These are phyloP conservation scores for Penicillium malachiteum DNA, from an alignment of 495 filamentous ascomycete species.

Conservation along the genomic window DNA sequence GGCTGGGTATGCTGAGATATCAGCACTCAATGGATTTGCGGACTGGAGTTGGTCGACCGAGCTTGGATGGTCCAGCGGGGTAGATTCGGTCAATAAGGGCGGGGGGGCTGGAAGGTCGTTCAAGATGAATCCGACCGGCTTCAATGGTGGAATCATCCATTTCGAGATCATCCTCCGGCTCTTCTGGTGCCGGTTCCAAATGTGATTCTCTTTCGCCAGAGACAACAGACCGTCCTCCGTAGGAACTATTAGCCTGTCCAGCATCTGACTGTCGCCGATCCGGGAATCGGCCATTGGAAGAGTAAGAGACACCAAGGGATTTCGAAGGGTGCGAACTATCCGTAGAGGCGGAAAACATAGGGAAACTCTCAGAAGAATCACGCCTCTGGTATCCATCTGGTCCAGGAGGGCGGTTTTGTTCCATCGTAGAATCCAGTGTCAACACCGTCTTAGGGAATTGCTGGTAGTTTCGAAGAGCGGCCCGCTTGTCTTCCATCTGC, in stretches of 20 bases:
- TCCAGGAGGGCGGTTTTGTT: slow-evolving; percentile 32
- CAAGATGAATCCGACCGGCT: slow-evolving; percentile 31
- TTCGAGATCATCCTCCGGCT: slow-evolving; percentile 18
- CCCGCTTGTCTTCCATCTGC: slow-evolving; percentile 42
- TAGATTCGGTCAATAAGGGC: slow-evolving; percentile 38
- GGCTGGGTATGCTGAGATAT: slow-evolving; percentile 4
- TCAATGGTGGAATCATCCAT: slow-evolving; percentile 26
- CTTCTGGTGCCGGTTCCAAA: slow-evolving; percentile 26
- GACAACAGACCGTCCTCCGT: slow-evolving; percentile 5
- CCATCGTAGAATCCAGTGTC: slow-evolving; percentile 39
- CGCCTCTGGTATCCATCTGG: slow-evolving; percentile 54
- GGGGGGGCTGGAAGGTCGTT: slow-evolving; percentile 44
- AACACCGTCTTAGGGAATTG: slow-evolving; percentile 44
- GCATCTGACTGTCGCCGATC: slow-evolving; percentile 14
- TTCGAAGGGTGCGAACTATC: slow-evolving; percentile 54
- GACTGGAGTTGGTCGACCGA: slow-evolving; percentile 8
- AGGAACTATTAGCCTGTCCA: slow-evolving; percentile 15
- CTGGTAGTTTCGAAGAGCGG: slow-evolving; percentile 47
- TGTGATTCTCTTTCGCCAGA: slow-evolving; percentile 23
- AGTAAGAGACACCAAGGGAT: slow-evolving; percentile 45
- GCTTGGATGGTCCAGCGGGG: slow-evolving; percentile 21
- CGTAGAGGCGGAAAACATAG: slow-evolving; percentile 78
- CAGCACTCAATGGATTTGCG: background rate
- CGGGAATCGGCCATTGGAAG: slow-evolving; percentile 26
- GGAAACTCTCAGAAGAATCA: slow-evolving; percentile 78